A percentile compares a stretch with the other conserved stretches of the same genome.
phyloP scores from a whole-genome alignment of 768 basidiomycete species.

The Gelatoporia subvermispora region DNA sequence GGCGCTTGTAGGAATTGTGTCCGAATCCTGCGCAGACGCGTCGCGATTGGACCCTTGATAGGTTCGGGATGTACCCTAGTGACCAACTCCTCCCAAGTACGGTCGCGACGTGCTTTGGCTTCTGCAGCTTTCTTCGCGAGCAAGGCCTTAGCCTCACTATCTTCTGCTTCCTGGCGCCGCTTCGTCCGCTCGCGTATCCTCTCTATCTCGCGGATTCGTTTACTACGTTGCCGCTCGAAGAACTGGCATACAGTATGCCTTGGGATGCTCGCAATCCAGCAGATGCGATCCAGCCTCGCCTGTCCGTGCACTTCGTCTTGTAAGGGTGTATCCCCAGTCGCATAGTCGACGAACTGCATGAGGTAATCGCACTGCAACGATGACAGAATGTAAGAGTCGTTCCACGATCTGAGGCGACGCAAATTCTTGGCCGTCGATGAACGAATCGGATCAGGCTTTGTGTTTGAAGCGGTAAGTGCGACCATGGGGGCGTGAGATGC shows the following conservation, averaged over 20 bases:
- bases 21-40: slow-evolving; percentile 52
- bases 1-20: slow-evolving; percentile 55
- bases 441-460: neutral
- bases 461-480: too few relatives aligned
- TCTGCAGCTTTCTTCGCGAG: slow-evolving; percentile 64
- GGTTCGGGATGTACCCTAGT: slow-evolving; percentile 48
- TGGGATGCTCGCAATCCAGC: slow-evolving; percentile 55
- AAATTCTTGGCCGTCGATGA: slow-evolving; percentile 41
- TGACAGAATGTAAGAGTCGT: slow-evolving; percentile 52
- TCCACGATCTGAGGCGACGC: slow-evolving; percentile 60
- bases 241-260: slow-evolving; percentile 40
- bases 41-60: slow-evolving; percentile 40
- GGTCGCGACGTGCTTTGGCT: slow-evolving; percentile 51
- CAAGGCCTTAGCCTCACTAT: slow-evolving; percentile 41
- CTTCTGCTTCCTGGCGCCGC: slow-evolving; percentile 18
- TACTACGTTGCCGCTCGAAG: slow-evolving; percentile 36
- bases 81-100: slow-evolving; percentile 62
- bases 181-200: slow-evolving; percentile 30
- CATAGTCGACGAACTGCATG: slow-evolving; percentile 40
- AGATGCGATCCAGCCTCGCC: slow-evolving; percentile 40
- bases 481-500: neutral
- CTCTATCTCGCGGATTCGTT: slow-evolving; percentile 38
- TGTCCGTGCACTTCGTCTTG: slow-evolving; percentile 40
- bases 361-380: slow-evolving; percentile 69
- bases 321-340: slow-evolving; percentile 41